Percentiles rank a stretch among this genome's conserved stretches.
Conservation (phyloP, 768 basidiomycete species). For the Kwoniella shandongensis region DNA sequence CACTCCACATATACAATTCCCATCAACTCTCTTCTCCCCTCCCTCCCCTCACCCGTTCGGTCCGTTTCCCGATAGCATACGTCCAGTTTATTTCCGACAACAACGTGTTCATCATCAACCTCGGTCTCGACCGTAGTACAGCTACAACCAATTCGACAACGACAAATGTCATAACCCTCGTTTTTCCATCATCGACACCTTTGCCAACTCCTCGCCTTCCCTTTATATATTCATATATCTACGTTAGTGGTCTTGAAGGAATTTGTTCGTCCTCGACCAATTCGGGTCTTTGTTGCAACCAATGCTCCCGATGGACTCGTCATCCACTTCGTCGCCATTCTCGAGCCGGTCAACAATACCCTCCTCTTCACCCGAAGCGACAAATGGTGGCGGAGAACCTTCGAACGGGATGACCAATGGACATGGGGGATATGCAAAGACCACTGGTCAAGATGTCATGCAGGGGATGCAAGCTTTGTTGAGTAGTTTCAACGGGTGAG, state of each 20-base stretch:
- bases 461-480: conserved; percentile 25
- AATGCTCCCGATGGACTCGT: conserved; percentile 31
- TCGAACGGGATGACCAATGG: conserved; percentile 2
- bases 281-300: background rate
- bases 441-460: conserved; percentile 20
- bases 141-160: too few species aligned
- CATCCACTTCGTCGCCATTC: conserved; percentile 38
- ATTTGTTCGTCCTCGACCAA: too few species aligned
- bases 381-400: conserved; percentile 10
- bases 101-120: too few species aligned
- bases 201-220: background rate
- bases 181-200: too few species aligned
- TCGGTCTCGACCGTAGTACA: too few species aligned
- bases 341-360: conserved; percentile 22
- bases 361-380: conserved; percentile 27
- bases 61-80: too few species aligned
- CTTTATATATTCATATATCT: background rate
- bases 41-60: too few species aligned
- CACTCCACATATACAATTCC: too few species aligned
- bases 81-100: too few species aligned
- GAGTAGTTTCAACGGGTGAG: conserved; percentile 22
- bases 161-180: too few species aligned
- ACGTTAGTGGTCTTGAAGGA: too few species aligned
- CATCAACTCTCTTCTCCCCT: too few species aligned
- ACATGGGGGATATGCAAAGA: conserved; percentile 1